Evolutionary conservation across 1,284 basidiomycete species (phyloP).

Genomic region (Ceratobasidium sp.): DNA sequence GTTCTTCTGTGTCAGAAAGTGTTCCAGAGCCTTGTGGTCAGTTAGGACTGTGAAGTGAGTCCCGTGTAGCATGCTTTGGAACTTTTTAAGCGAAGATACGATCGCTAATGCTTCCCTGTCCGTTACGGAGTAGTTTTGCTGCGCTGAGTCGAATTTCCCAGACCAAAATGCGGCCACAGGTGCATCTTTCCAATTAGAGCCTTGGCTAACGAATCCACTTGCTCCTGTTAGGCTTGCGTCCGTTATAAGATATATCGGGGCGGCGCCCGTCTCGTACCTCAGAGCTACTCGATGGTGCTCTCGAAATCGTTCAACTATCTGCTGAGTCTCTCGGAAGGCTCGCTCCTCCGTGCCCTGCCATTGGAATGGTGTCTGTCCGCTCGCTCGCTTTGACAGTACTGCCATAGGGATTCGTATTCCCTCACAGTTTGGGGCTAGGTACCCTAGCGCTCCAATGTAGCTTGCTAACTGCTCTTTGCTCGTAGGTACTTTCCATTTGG

Average conservation of each 20-base stretch:
- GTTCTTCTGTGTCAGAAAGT: no score
- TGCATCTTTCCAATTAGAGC: not conserved
- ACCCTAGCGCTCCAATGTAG: conserved; percentile 61
- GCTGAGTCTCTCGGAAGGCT: conserved; percentile 10
- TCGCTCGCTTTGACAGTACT: conserved; percentile 53
- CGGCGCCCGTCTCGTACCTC: not conserved
- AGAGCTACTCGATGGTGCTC: not conserved
- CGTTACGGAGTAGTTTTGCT: conserved; percentile 19
- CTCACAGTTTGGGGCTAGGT: conserved; percentile 53
- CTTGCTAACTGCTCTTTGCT: conserved; percentile 59
- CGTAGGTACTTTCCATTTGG: conserved; percentile 51
- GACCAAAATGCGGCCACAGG: not conserved
- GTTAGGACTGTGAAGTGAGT: no score
- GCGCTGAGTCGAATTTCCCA: conserved; percentile 44
- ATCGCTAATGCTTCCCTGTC: not conserved
- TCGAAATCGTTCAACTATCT: conserved; percentile 15
- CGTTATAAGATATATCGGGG: conserved; percentile 17
- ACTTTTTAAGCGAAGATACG: no score
- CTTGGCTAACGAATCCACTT: conserved; percentile 28
- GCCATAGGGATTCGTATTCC: conserved; percentile 53
- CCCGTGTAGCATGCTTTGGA: no score
- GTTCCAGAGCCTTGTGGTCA: no score
- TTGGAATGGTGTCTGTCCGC: conserved; percentile 28
- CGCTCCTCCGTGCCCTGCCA: conserved; percentile 31
- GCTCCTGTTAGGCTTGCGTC: conserved; percentile 35